These are phyloP conservation scores for Carallia pectinifolia DNA, from an alignment of 345 rosid species.

Conservation along the genomic window DNA sequence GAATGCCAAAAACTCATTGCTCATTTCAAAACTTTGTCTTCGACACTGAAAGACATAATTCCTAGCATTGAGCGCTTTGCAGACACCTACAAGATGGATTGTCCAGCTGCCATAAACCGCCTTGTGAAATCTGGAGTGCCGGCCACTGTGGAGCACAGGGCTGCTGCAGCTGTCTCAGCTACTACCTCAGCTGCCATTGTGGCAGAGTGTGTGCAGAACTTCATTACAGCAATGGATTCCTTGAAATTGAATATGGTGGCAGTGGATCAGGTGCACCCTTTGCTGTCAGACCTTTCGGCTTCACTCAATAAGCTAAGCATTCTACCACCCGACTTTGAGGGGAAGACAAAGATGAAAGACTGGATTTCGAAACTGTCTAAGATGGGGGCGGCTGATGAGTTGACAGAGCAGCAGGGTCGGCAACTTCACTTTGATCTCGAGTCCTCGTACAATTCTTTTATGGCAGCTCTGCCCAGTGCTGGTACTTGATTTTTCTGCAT, in stretches of 20 bases:
- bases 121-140: constrained; percentile 87
- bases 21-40: constrained; percentile 82
- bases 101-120: constrained; percentile 87
- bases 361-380: constrained; percentile 82
- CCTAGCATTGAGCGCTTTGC: constrained; percentile 89
- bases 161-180: constrained; percentile 55
- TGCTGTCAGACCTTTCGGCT: constrained; percentile 76
- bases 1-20: constrained; percentile 94
- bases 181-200: constrained; percentile 85
- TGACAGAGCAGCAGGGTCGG: constrained; percentile 91
- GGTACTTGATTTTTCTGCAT: constrained; percentile 46
- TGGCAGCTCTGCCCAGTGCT: constrained; percentile 94
- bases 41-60: constrained; percentile 67
- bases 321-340: constrained; percentile 85
- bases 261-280: constrained; percentile 86
- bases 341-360: constrained; percentile 93
- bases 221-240: constrained; percentile 95
- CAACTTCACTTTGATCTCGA: constrained; percentile 94
- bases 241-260: constrained; percentile 93
- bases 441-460: constrained; percentile 90
- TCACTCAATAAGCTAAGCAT: constrained; percentile 73
- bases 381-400: constrained; percentile 96
- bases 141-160: constrained; percentile 88
- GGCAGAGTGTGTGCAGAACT: constrained; percentile 92
- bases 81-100: constrained; percentile 92